phyloP scores from a whole-genome alignment of 306 rosid genomes.

The Hippophae rhamnoides region DNA sequence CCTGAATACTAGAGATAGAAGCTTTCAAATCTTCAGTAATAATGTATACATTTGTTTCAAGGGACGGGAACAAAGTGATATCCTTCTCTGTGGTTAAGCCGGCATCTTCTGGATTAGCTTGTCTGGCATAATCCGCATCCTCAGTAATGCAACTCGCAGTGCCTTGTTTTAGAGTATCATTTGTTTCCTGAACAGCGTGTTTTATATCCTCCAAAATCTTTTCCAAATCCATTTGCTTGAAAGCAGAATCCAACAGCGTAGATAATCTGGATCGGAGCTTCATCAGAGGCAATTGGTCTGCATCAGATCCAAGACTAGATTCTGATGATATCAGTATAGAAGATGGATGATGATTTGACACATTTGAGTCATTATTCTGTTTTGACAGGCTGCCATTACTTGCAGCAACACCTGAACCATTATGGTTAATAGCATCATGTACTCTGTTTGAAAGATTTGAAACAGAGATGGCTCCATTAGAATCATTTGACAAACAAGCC shows the following conservation, averaged over 20 bases:
- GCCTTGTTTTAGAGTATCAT: constrained; percentile 30
- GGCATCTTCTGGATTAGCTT: constrained; percentile 62
- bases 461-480: constrained; percentile 36
- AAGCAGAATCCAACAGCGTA: constrained; percentile 48
- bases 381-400: constrained; percentile 33
- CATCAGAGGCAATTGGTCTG: constrained; percentile 31
- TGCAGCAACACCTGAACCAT: constrained; percentile 24
- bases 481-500: constrained; percentile 66
- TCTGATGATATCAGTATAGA: constrained; percentile 27
- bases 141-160: constrained; percentile 30
- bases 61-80: constrained; percentile 30
- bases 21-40: constrained; percentile 52
- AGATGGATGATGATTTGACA: constrained; percentile 20
- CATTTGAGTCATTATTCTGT: constrained; percentile 26
- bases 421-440: constrained; percentile 29
- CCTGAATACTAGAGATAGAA: constrained; percentile 71
- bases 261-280: constrained; percentile 71
- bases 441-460: constrained; percentile 31
- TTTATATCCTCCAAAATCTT: constrained; percentile 70
- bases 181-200: constrained; percentile 59
- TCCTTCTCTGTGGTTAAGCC: constrained; percentile 46
- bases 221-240: constrained; percentile 58
- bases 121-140: constrained; percentile 42
- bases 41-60: constrained; percentile 28
- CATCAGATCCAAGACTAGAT: constrained; percentile 24